Percentiles rank a stretch among this genome's conserved stretches.
These are phyloP conservation scores for Pleurostoma richardsiae DNA, from an alignment of 2,329 filamentous ascomycete genomes.

Conservation along the genomic window DNA sequence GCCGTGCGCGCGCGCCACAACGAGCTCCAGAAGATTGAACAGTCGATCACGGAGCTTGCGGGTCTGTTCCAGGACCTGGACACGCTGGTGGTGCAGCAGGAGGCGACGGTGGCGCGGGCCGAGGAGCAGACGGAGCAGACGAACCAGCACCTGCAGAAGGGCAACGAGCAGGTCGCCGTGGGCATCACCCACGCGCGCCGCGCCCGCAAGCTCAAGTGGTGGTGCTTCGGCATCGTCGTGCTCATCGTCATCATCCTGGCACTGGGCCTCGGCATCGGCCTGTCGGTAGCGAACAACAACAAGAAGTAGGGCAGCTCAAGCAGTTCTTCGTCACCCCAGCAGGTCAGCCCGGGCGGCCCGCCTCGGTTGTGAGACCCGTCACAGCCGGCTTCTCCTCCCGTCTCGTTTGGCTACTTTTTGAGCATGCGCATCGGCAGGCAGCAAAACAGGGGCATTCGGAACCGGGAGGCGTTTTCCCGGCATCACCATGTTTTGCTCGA, in stretches of 20 bases:
- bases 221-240: conserved; percentile 59
- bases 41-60: conserved; percentile 65
- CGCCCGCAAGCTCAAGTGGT: conserved; percentile 77
- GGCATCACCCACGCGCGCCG: conserved; percentile 63
- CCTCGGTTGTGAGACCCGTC: no score
- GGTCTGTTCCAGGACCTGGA: conserved; percentile 71
- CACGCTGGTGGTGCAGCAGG: conserved; percentile 68
- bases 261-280: conserved; percentile 48
- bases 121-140: conserved; percentile 64
- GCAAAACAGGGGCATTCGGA: no score
- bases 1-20: conserved; percentile 79
- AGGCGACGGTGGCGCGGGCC: conserved; percentile 54
- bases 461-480: no score
- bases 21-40: conserved; percentile 76
- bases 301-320: conserved; percentile 3
- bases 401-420: no score
- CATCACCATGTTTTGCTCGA: no score
- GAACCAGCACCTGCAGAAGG: conserved; percentile 61
- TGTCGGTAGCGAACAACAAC: conserved; percentile 27
- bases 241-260: conserved; percentile 53
- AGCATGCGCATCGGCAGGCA: no score
- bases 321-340: no score
- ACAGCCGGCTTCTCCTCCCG: no score
- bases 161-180: conserved; percentile 63
- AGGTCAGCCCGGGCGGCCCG: no score